Evolutionary conservation across 2,329 filamentous ascomycete genomes (phyloP), one percentile per base, ranked within the genome.

Genomic region (Trichoderma endophyticum): DNA sequence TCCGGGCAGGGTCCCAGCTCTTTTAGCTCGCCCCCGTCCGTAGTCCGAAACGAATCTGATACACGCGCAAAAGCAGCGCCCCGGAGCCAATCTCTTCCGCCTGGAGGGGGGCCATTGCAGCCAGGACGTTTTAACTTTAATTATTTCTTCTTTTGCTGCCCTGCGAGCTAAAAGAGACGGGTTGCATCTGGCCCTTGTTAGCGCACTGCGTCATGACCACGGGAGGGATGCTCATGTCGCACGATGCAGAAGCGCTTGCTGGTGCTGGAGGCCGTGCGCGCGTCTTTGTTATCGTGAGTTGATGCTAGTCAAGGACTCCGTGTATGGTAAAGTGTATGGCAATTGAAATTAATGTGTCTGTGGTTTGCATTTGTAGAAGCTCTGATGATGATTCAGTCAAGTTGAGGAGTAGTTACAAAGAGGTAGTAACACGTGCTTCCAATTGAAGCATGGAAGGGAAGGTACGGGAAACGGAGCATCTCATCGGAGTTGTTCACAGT

Each of bases 1-100:
- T 51, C 11, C 65, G n/a, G 32, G 59, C 36, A 62, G 54, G 39
- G 51, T 34, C 39, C 43, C n/a, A 66, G 56, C 30, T 71, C 30
- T 36, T 36, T 56, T 71, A 66, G 70, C 54, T 71, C 62, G 57
- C 56, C 70, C 62, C 63, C 43, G 51, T 48, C 54, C 56, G 39
- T 51, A 62, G 62, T 67, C 54, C 73, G 71, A 73, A 75, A 75
- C 74, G 30, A 64, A 73, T 48, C 51, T 74, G 74, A 75, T 63
- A 74, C 74, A 68, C 51, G 62, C 36, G 62, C 54, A 59, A 61
- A 61, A 48, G 54, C 69, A 64, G 68, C 48, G 59, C 51, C 63
- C 26, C 68, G 68, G 68, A 71, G 68, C 32, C 48, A 64, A 64
- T 71, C 61, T 64, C 59, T 64, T 71, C 68, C 68, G 68, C 68